These are phyloP conservation scores for Neonectria ditissima DNA, from an alignment of 2,329 filamentous ascomycete species.

Conservation along the genomic window DNA sequence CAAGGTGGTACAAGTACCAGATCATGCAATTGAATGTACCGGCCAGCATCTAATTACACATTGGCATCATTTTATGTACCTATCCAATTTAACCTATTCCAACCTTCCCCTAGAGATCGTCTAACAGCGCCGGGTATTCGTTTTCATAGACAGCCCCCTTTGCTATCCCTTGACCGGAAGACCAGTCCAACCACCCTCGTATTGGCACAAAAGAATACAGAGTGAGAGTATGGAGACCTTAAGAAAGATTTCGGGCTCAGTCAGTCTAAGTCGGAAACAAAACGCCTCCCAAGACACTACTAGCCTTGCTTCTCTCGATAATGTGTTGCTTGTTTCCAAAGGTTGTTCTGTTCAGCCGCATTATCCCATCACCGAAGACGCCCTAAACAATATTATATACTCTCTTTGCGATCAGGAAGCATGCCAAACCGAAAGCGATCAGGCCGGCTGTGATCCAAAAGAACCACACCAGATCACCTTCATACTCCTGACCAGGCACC, in stretches of 20 bases:
- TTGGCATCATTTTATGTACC: constrained; percentile 23
- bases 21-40: background rate
- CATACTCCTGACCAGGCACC: constrained; percentile 90
- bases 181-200: constrained; percentile 12
- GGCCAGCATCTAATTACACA: background rate
- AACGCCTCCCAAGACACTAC: constrained; percentile 16
- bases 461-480: constrained; percentile 81
- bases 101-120: constrained; percentile 8
- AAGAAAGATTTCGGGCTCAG: constrained; percentile 11
- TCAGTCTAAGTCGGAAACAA: constrained; percentile 10
- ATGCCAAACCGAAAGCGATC: constrained; percentile 80
- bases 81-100: background rate
- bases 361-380: background rate
- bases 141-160: constrained; percentile 7
- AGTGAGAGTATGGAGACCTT: constrained; percentile 14
- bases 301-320: background rate
- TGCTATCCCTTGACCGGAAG: constrained; percentile 1
- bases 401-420: constrained; percentile 85
- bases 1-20: too few relatives aligned
- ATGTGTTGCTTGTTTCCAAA: constrained; percentile 1
- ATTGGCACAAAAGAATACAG: constrained; percentile 17
- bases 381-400: constrained; percentile 81
- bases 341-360: background rate
- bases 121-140: constrained; percentile 23
- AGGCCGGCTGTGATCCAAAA: constrained; percentile 79